phyloP scores from a whole-genome alignment of 2,329 filamentous ascomycete genomes.

The Cercospora beticola region DNA sequence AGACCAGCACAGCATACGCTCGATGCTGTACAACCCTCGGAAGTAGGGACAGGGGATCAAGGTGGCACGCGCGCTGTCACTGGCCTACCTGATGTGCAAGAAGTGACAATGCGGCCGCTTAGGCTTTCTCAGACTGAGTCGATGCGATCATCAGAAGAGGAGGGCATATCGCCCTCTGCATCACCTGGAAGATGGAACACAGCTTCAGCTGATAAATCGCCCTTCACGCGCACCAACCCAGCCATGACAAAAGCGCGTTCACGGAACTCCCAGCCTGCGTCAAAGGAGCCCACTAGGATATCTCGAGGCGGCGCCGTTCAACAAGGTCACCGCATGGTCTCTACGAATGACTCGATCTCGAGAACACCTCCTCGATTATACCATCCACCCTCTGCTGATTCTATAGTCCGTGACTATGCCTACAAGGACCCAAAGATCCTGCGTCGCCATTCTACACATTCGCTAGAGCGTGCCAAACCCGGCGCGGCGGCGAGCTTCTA shows the following conservation, averaged over 20 bases:
- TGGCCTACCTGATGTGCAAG: not conserved
- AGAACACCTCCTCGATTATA: constrained; percentile 34
- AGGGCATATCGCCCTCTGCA: not conserved
- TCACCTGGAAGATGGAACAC: not conserved
- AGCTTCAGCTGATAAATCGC: not conserved
- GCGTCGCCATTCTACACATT: constrained; percentile 6
- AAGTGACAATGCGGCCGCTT: not conserved
- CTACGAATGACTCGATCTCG: constrained; percentile 26
- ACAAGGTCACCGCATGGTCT: not conserved
- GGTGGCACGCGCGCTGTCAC: not conserved
- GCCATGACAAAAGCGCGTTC: not conserved
- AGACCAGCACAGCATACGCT: not conserved
- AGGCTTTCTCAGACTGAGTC: not conserved
- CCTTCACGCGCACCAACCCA: not conserved
- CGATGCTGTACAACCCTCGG: not conserved
- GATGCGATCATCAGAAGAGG: not conserved
- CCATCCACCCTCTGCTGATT: constrained; percentile 33
- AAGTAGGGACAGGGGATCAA: not conserved
- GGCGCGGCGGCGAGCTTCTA: constrained; percentile 63
- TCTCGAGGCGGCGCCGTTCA: not conserved
- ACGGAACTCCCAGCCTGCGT: not conserved
- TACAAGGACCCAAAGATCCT: constrained; percentile 20
- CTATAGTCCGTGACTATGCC: constrained; percentile 37
- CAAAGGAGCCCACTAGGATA: not conserved
- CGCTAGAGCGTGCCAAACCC: constrained; percentile 28